Evolutionary conservation across 2,329 filamentous ascomycete species (phyloP).

Genomic region (Tolypocladium ovalisporum): DNA sequence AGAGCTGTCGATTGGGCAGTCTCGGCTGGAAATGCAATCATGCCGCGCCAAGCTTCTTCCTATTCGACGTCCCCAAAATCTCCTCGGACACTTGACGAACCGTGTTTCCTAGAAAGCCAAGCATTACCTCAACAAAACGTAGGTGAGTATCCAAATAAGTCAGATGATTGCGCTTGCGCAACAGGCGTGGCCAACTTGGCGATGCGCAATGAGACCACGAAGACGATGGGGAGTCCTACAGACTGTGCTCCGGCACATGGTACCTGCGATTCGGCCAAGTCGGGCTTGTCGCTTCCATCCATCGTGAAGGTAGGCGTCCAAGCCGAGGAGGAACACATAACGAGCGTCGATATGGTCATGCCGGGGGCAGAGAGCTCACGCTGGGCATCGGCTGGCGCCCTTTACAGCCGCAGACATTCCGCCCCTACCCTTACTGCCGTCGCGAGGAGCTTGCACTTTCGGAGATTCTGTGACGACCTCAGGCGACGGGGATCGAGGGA

Average conservation of each 20-base stretch:
- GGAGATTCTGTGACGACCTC: slow-evolving; percentile 11
- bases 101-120: neutral
- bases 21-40: neutral
- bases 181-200: neutral
- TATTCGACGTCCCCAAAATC: neutral
- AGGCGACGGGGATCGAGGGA: slow-evolving; percentile 8
- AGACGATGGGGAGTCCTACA: neutral
- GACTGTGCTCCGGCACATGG: neutral
- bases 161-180: neutral
- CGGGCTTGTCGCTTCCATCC: neutral
- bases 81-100: neutral
- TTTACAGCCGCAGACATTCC: neutral
- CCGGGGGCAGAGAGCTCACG: neutral
- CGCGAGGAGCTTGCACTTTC: slow-evolving; percentile 11
- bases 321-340: neutral
- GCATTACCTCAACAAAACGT: neutral
- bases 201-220: neutral
- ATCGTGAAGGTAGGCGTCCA: neutral
- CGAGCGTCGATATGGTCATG: neutral
- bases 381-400: neutral
- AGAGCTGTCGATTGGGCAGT: neutral
- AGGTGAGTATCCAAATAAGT: neutral
- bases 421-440: neutral
- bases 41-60: neutral
- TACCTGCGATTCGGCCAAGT: neutral